phyloP scores from a whole-genome alignment of 148 eudicot species.

The Amaranthus palmeri region DNA sequence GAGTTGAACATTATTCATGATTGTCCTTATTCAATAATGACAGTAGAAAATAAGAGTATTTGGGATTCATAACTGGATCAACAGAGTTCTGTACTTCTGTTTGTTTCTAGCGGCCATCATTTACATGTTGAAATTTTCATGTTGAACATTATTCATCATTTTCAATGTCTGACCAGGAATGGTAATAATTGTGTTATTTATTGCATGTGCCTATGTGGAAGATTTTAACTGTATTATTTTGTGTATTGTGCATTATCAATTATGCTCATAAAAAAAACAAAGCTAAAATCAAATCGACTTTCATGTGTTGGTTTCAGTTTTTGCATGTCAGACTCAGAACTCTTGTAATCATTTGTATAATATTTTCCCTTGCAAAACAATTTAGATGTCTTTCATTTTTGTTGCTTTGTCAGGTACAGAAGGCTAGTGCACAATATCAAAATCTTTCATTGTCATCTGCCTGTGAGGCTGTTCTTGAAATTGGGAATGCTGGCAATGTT shows the following conservation, averaged over 20 bases:
- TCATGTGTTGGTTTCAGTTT: neutral
- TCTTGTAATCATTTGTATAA: neutral
- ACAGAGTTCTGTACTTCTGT: neutral
- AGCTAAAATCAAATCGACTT: neutral
- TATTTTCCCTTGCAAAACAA: neutral
- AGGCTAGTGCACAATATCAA: slow-evolving; percentile 60
- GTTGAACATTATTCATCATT: too few species aligned
- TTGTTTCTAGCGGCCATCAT: neutral
- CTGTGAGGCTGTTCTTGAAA: slow-evolving; percentile 89
- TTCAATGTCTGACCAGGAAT: too few species aligned
- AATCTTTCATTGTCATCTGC: slow-evolving; percentile 78
- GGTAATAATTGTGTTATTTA: too few species aligned
- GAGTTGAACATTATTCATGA: neutral
- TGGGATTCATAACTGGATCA: neutral
- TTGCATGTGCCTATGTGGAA: neutral
- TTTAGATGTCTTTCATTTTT: neutral
- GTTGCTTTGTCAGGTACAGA: slow-evolving; percentile 55
- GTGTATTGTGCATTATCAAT: neutral
- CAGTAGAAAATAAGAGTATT: neutral
- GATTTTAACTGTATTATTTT: neutral
- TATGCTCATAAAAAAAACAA: neutral
- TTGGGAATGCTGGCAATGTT: slow-evolving; percentile 87
- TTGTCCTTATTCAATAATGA: neutral
- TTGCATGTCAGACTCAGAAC: neutral
- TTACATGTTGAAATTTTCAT: too few species aligned